A percentile compares a stretch with the other conserved stretches of the same genome.
Evolutionary conservation across 805 yeast genomes (phyloP).

Genomic region (Yamadazyma philogaea): DNA sequence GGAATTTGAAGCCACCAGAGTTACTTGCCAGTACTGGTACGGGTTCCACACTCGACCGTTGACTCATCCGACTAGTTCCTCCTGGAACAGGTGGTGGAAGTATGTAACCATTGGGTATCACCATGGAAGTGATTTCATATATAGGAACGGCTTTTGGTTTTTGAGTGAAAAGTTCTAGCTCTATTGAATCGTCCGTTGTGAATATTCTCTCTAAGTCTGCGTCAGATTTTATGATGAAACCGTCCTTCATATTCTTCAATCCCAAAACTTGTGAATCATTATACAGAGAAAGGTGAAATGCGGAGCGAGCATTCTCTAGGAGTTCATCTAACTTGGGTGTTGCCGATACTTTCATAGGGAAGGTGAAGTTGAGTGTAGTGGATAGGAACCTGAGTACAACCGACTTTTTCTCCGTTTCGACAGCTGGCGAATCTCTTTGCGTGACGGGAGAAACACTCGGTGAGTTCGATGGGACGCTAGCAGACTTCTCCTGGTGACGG

Average conservation of each 20-base stretch:
- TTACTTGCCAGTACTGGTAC: not conserved
- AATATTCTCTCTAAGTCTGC: slow-evolving; percentile 39
- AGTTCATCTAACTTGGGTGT: slow-evolving; percentile 80
- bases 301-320: slow-evolving; percentile 70
- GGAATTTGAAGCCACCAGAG: slow-evolving; percentile 15
- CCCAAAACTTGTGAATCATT: slow-evolving; percentile 21
- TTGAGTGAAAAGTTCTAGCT: slow-evolving; percentile 37
- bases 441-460: slow-evolving; percentile 1
- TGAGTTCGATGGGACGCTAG: slow-evolving; percentile 10
- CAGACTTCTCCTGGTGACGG: slow-evolving; percentile 16
- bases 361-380: slow-evolving; percentile 60
- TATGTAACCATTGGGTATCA: slow-evolving; percentile 21
- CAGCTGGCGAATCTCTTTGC: not conserved
- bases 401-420: slow-evolving; percentile 17
- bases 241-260: slow-evolving; percentile 24
- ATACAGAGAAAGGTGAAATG: slow-evolving; percentile 46
- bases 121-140: slow-evolving; percentile 34
- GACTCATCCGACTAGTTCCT: slow-evolving; percentile 4
- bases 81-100: slow-evolving; percentile 32
- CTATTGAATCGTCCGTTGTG: slow-evolving; percentile 25
- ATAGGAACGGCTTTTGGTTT: slow-evolving; percentile 33
- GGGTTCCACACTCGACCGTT: slow-evolving; percentile 9
- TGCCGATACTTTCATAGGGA: slow-evolving; percentile 60
- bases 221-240: slow-evolving; percentile 29
- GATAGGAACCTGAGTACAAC: slow-evolving; percentile 50